Percentiles rank a stretch among this genome's conserved stretches.
Conservation (phyloP, 2,329 filamentous ascomycete species). For the Sporothrix luriei region DNA sequence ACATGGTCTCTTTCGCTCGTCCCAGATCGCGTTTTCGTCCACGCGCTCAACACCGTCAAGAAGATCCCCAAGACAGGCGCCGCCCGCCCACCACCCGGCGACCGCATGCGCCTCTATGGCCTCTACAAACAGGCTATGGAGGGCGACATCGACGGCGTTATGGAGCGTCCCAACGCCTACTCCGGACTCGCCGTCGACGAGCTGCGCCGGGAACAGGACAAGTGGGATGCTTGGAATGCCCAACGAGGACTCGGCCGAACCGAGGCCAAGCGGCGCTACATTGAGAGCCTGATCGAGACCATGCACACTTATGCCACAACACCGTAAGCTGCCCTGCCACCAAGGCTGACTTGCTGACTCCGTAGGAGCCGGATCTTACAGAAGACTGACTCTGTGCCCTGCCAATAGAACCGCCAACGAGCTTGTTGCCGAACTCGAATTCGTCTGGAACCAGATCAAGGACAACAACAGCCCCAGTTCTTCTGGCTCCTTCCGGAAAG, state of each 20-base stretch:
- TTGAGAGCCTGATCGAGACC: constrained; percentile 89
- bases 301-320: constrained; percentile 97
- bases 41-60: constrained; percentile 98
- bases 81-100: constrained; percentile 79
- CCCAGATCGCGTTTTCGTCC: constrained; percentile 94
- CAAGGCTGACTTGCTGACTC: neutral
- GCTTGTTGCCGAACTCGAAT: constrained; percentile 92
- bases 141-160: constrained; percentile 91
- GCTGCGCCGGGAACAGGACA: constrained; percentile 61
- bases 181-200: constrained; percentile 56
- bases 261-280: constrained; percentile 91
- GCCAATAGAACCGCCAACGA: constrained; percentile 72
- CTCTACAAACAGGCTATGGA: constrained; percentile 99
- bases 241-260: constrained; percentile 82
- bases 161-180: constrained; percentile 71
- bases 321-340: constrained; percentile 54
- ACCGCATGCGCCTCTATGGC: constrained; percentile 91
- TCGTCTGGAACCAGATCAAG: constrained; percentile 98
- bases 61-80: constrained; percentile 94
- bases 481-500: constrained; percentile 59
- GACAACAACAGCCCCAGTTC: constrained; percentile 70
- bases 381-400: neutral
- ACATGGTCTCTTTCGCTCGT: neutral
- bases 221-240: constrained; percentile 95
- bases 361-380: neutral